Percentiles rank a stretch among this genome's conserved stretches.
phyloP scores from a whole-genome alignment of 2,329 filamentous ascomycete genomes.

The Waltergamsia citrina region DNA sequence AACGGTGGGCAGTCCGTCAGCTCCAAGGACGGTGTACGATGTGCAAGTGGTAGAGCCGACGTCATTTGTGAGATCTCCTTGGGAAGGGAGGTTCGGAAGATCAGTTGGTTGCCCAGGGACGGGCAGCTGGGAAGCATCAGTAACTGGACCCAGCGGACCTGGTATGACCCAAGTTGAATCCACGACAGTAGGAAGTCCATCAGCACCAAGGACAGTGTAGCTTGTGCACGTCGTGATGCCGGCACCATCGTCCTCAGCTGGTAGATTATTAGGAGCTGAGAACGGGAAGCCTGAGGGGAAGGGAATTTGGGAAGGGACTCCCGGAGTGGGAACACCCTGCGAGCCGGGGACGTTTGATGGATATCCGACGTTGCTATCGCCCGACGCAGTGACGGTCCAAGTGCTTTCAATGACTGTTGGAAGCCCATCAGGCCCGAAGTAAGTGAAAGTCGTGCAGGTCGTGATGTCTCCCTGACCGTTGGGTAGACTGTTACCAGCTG shows the following conservation, averaged over 20 bases:
- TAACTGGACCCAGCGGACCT: conserved; percentile 1
- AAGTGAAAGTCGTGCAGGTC: conserved; percentile 4
- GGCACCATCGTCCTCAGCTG: conserved; percentile 2
- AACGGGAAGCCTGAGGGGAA: not conserved
- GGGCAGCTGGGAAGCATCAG: not conserved
- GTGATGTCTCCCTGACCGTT: not conserved
- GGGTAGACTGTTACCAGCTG: too few relatives aligned
- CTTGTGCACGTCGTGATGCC: conserved; percentile 6
- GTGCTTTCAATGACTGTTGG: conserved; percentile 1
- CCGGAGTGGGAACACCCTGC: too few relatives aligned
- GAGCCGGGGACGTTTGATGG: too few relatives aligned
- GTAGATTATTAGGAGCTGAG: not conserved
- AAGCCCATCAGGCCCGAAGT: conserved; percentile 2
- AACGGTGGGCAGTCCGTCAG: conserved; percentile 6
- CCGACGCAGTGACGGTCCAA: too few relatives aligned
- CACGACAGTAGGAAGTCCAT: conserved; percentile 7
- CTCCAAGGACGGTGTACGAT: conserved; percentile 5
- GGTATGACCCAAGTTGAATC: conserved; percentile 5
- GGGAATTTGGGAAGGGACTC: too few relatives aligned
- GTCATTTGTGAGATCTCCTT: not conserved
- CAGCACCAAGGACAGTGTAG: conserved; percentile 5
- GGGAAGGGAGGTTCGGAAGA: conserved; percentile 1
- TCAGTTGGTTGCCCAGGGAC: conserved; percentile 3
- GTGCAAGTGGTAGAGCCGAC: conserved; percentile 4
- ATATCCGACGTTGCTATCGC: too few relatives aligned